phyloP scores from a whole-genome alignment of 148 eudicot genomes.

The Persicaria tinctoria region DNA sequence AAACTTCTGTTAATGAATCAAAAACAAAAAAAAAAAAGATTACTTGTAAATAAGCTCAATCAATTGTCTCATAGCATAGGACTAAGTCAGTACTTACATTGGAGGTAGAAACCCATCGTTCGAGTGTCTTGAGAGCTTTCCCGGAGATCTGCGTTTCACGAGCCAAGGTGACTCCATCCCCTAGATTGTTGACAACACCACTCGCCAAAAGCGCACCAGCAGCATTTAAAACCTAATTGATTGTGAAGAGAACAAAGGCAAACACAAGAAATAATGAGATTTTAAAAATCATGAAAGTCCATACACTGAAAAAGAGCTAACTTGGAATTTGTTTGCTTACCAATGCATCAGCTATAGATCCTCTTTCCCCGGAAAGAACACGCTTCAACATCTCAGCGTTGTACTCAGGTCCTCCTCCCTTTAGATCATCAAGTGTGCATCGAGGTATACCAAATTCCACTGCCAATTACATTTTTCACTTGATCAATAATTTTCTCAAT shows the following conservation, averaged over 20 bases:
- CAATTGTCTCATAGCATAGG: background rate
- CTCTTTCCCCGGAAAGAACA: slow-evolving; percentile 75
- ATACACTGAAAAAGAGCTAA: background rate
- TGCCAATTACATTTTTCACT: slow-evolving; percentile 19
- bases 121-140: slow-evolving; percentile 63
- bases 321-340: slow-evolving; percentile 31
- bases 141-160: slow-evolving; percentile 76
- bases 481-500: background rate
- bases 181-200: slow-evolving; percentile 52
- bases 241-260: background rate
- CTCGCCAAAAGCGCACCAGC: slow-evolving; percentile 85
- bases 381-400: slow-evolving; percentile 77
- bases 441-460: slow-evolving; percentile 97
- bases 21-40: background rate
- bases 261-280: background rate
- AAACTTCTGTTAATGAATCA: background rate
- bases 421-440: slow-evolving; percentile 63
- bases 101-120: slow-evolving; percentile 58
- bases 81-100: slow-evolving; percentile 35
- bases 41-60: background rate
- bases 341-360: slow-evolving; percentile 85
- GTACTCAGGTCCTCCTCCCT: slow-evolving; percentile 89
- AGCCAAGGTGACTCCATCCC: slow-evolving; percentile 76
- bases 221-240: slow-evolving; percentile 69
- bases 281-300: background rate